Base-by-base conservation (phyloP, 2,329 filamentous ascomycete genomes). In the Nemania sp. region DNA sequence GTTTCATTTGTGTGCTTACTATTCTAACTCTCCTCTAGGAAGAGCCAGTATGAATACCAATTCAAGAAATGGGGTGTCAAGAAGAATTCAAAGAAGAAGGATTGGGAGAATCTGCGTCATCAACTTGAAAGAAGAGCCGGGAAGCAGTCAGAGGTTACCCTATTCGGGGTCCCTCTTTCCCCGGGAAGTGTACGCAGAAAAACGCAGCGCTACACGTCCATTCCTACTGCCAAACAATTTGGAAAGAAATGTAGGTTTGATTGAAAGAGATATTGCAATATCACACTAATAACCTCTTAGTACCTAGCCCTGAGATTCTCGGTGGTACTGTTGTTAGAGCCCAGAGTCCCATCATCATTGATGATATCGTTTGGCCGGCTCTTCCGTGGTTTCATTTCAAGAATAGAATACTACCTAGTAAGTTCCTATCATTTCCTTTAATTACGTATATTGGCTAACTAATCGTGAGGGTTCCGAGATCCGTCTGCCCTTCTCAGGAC, bases 11-110 rank as follows among this genome's bases (percentile, higher is more conserved):
- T 24, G 20, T 53, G n/a, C 6, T 24, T 11, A 1, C 22, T 29
- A 53, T 55, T 1, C 35, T 59, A 27, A 59, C n/a, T 24, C 5
- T 2, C 1, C 1, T 4, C 5, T n/a, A 66, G 66, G 4, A 53
- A 58, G 11, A 35, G 13, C 38, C 62, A 65, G 27, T 68, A 68
- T 10, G 29, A 47, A 13, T 65, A 66, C 24, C 56, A 68, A 49
- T 43, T 68, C 24, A 62, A 66, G 47, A 68, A 68, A 62, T 66
- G 66, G 66, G 53, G 52, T 13, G n/a, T 66, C 45, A 61, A 55
- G 27, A 68, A 62, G 41, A 62, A 66, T 13, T 1, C 24, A 2
- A 32, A 41, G 11, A 58, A 49, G 10, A 18, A 47, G 6, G n/a
- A 51, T 52, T 68, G 62, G 66, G 5, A 45, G 24, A 6, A 47